These are phyloP conservation scores for Mortierella sp. DNA, from an alignment of 371 early-diverging fungal genomes.

Conservation along the genomic window DNA sequence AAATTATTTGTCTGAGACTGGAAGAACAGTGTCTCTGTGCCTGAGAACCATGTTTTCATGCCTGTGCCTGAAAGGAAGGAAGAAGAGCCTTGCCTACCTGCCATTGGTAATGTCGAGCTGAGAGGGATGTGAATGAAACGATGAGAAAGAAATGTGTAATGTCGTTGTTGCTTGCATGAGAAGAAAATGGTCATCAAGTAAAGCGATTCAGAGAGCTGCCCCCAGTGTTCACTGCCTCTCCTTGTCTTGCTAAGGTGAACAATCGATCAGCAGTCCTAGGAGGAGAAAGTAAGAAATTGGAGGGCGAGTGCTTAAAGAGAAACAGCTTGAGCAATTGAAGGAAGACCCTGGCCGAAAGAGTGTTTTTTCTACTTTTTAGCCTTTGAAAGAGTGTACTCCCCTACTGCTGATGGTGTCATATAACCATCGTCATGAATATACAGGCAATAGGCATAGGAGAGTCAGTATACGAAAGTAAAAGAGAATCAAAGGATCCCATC, in stretches of 20 bases:
- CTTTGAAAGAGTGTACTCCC: no score
- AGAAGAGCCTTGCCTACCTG: background rate
- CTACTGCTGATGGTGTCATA: no score
- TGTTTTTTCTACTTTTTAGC: no score
- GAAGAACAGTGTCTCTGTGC: background rate
- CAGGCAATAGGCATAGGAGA: no score
- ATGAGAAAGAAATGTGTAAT: background rate
- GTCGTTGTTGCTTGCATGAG: background rate
- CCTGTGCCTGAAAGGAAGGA: no score
- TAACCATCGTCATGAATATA: no score
- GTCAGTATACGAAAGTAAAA: no score
- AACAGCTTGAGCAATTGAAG: background rate
- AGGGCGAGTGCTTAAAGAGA: background rate
- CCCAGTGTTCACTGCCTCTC: background rate
- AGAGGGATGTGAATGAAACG: background rate
- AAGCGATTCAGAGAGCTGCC: background rate
- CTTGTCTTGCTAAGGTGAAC: background rate
- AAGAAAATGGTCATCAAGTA: background rate
- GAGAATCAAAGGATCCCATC: no score
- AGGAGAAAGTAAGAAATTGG: background rate
- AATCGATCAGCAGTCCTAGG: background rate
- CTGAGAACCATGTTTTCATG: background rate
- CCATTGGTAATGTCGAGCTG: background rate
- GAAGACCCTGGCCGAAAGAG: no score
- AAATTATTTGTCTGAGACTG: background rate